Conservation (phyloP, 345 rosid species). For the Gossypium raimondii region DNA sequence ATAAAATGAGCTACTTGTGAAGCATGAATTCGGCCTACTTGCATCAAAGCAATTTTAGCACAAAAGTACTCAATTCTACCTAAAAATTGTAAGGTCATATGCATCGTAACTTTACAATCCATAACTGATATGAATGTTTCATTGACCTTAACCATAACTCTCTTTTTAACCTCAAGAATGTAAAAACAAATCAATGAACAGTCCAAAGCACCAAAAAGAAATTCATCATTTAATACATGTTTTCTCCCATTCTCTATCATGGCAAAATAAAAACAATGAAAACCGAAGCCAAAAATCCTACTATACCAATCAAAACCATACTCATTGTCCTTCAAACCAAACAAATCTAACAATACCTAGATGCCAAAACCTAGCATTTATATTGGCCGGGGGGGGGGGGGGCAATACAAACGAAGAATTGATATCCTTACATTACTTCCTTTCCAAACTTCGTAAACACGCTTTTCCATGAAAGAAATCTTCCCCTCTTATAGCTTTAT, state of each 20-base stretch:
- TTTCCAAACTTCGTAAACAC: conserved; percentile 82
- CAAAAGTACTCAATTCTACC: neutral
- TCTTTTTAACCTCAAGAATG: neutral
- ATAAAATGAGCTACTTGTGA: neutral
- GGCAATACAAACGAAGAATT: neutral
- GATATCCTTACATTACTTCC: conserved; percentile 71
- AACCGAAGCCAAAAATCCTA: conserved; percentile 4
- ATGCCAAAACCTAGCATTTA: conserved; percentile 17
- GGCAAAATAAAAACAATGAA: conserved; percentile 4
- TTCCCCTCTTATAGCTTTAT: conserved; percentile 5
- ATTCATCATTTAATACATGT: neutral
- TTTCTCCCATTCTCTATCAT: conserved; percentile 6
- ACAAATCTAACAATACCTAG: conserved; percentile 21
- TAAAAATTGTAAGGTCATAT: neutral
- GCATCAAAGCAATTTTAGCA: neutral
- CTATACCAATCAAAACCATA: conserved; percentile 18
- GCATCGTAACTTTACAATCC: neutral
- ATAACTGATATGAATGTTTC: neutral
- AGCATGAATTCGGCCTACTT: neutral
- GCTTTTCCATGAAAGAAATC: conserved; percentile 58
- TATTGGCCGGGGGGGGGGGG: too few species aligned
- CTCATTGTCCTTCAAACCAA: neutral
- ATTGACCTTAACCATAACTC: neutral
- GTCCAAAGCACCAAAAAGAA: neutral
- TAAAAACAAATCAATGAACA: neutral